Conservation (phyloP, 192 early-diverging fungal species). For the Geosiphon pyriformis region DNA sequence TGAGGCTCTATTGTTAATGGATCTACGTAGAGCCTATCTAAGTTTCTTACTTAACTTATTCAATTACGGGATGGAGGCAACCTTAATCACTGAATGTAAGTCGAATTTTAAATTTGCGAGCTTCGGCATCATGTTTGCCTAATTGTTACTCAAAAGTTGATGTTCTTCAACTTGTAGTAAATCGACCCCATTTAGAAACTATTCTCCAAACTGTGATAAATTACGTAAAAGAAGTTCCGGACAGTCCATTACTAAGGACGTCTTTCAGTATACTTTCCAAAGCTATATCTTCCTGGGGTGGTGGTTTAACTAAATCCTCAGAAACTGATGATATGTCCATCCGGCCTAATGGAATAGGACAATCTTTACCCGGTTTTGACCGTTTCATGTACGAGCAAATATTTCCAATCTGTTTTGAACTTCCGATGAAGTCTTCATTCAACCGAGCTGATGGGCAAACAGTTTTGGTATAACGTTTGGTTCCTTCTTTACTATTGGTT, state of each 20-base stretch:
- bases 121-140: slow-evolving; percentile 31
- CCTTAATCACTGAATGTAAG: slow-evolving; percentile 70
- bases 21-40: slow-evolving; percentile 79
- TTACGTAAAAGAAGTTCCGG: slow-evolving; percentile 56
- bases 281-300: slow-evolving; percentile 61
- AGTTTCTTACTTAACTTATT: slow-evolving; percentile 74
- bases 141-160: background rate
- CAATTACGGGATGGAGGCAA: slow-evolving; percentile 69
- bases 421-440: slow-evolving; percentile 70
- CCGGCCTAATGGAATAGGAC: background rate
- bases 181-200: slow-evolving; percentile 52
- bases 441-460: slow-evolving; percentile 71
- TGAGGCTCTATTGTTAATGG: slow-evolving; percentile 68
- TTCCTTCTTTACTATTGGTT: slow-evolving; percentile 18
- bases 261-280: slow-evolving; percentile 66
- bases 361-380: slow-evolving; percentile 57
- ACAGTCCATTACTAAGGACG: slow-evolving; percentile 56
- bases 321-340: background rate
- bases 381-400: slow-evolving; percentile 74
- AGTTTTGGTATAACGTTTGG: slow-evolving; percentile 45
- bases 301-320: slow-evolving; percentile 12
- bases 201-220: slow-evolving; percentile 65
- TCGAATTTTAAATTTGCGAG: slow-evolving; percentile 22
- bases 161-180: slow-evolving; percentile 38
- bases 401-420: slow-evolving; percentile 70